Conservation (phyloP, 75 land plant species). For the Pseudotsuga menziesii region DNA sequence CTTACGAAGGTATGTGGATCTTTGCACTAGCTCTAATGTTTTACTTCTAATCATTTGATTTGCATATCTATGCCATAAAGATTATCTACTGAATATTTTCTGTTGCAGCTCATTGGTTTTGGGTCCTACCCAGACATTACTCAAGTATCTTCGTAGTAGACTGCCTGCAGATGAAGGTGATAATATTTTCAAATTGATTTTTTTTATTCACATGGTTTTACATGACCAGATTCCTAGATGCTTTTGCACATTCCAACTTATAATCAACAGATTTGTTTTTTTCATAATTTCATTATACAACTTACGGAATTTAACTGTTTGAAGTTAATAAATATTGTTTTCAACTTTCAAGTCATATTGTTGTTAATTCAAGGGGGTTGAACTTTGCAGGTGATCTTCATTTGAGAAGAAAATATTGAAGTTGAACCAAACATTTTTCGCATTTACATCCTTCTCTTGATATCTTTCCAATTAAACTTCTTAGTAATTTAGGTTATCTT, state of each 20-base stretch:
- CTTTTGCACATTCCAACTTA: neutral
- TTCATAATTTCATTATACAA: neutral
- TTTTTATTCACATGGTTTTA: neutral
- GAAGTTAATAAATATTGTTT: neutral
- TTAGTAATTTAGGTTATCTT: neutral
- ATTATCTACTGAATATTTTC: neutral
- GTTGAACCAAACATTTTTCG: neutral
- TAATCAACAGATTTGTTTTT: neutral
- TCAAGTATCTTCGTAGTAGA: constrained; percentile 72
- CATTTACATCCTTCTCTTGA: neutral
- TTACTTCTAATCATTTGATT: neutral
- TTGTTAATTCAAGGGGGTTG: neutral
- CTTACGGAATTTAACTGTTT: neutral
- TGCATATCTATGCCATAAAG: neutral
- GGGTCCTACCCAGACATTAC: constrained; percentile 78
- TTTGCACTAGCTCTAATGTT: neutral
- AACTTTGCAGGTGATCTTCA: neutral
- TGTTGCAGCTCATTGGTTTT: constrained; percentile 63
- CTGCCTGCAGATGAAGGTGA: constrained; percentile 59
- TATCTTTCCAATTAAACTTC: neutral
- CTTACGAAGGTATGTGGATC: constrained; percentile 54
- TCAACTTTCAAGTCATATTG: neutral
- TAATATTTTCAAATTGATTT: neutral
- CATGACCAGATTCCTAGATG: neutral
- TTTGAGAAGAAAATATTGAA: neutral